Evolutionary conservation across 2,329 filamentous ascomycete genomes (phyloP), one percentile per base, ranked within the genome.

Genomic region (Macrophomina tecta): DNA sequence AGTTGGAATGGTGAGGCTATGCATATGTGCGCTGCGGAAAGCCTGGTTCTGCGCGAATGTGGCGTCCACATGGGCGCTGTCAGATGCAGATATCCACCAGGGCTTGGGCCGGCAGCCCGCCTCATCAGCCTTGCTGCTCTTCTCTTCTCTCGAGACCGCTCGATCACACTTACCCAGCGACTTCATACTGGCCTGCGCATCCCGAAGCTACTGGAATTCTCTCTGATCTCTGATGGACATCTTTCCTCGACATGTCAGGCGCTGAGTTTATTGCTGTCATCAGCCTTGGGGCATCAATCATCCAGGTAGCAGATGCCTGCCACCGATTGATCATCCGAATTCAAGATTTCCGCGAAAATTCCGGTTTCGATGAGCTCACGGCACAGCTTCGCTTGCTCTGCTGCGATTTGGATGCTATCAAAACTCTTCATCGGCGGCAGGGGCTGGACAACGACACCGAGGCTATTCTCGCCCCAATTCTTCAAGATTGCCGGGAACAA

Each of bases 261-360:
- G 58, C 58, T 2, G 58, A 62, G 28, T 62, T 49, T 30, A 36
- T 62, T 28, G 58, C 58, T 7, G 28, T 62, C 7, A 48, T 62
- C 23, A 40, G 56, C n/a, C 28, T 61, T 11, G 56, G 56, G 5
- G 56, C 56, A 5, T 49, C 56, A 5, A 18, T 62, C 8, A 48
- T 62, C 28, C 58, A 62, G 16, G 42, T 49, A 18, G 30, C 42
- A 7, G 58, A 62, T 18, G 56, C 56, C n/a, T 61, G 56, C 18
- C 38, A 61, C 40, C 12, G 30, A 32, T 8, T 61, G 5, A 42
- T 61, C 30, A 46, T 16, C n/a, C 56, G 38, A 6, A 32, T 48
- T 14, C n/a, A 30, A 11, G 32, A 61, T 14, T 48, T 16, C 11
- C 56, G 56, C 32, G 40, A 23, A 9, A 42, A 61, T 11, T 9